Base-by-base conservation (phyloP, 1,284 basidiomycete species). In the Wolfiporia cocos region DNA sequence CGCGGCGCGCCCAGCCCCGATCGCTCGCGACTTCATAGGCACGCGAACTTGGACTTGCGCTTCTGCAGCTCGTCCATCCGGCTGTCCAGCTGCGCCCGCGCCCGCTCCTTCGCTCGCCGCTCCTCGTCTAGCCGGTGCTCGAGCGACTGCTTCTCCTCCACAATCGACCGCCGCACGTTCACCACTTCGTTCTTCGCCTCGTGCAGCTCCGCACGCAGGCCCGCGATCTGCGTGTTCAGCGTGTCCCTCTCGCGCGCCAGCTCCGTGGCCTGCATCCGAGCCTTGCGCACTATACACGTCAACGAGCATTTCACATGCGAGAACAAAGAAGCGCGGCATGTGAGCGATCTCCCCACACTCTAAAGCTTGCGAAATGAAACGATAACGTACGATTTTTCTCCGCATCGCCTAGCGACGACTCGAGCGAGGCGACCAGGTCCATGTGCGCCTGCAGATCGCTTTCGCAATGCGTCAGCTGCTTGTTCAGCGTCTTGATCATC, bases 401-500 rank as follows among this genome's bases (percentile, higher is more conserved):
- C 20, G 88, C 87, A 56, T 92, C 91, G 43, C 85, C 85, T 32
- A 94, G 70, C 24, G 88, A 88, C 30, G 80, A 78, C 66, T 92
- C 90, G 20, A 93, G 70, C 15, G 83, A 86, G 46, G 70, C 76
- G 48, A 93, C 90, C 43, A 94, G 76, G 60, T 95, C 90, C 74
- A 92, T 92, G 59, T 94, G 92, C 39, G 88, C 85, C 55, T 92
- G 88, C 46, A 95, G 70, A 63, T 95, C 92, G 48, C 75, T 81
- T 65, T 95, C 91, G 59, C 91, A 93, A 61, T 94, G 91, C 23
- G 81, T 81, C 41, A 96, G 65, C 64, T 93, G 91, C 64, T 93
- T 92, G 65, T 92, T 91, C 43, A 96, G 75, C 24, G 86, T 92
- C 66, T 89, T 87, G 68, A 95, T 92, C 86, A 88, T 90, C 37